A percentile compares a stretch with the other conserved stretches of the same genome.
Evolutionary conservation across 2,329 filamentous ascomycete genomes (phyloP).

Genomic region (Diaporthe helianthi): DNA sequence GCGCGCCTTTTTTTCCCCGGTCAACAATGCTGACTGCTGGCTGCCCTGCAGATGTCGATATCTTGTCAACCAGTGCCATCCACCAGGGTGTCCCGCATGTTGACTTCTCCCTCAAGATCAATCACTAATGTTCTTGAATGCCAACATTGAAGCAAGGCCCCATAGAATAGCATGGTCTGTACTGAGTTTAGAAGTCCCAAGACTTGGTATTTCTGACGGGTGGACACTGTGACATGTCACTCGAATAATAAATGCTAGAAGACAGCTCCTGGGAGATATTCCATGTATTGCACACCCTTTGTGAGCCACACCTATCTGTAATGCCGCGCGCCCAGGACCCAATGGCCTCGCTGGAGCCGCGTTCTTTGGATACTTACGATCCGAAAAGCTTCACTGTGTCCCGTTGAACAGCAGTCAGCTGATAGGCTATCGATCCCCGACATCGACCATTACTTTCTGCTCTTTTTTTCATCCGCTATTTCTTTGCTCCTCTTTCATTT

Average conservation of each 20-base stretch:
- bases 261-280: neutral
- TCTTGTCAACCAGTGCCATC: constrained; percentile 94
- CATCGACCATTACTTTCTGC: neutral
- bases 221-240: neutral
- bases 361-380: constrained; percentile 2
- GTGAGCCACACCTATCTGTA: constrained; percentile 21
- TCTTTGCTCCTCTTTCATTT: neutral
- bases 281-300: constrained; percentile 25
- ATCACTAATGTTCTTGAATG: constrained; percentile 45
- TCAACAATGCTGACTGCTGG: neutral
- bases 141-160: too few species aligned
- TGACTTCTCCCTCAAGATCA: constrained; percentile 94
- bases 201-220: neutral
- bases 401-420: constrained; percentile 15
- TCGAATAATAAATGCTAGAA: neutral
- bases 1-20: neutral
- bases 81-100: constrained; percentile 94
- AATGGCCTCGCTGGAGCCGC: constrained; percentile 8
- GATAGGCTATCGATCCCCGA: constrained; percentile 4
- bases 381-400: constrained; percentile 19
- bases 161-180: neutral
- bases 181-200: neutral
- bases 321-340: constrained; percentile 15
- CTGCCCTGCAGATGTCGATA: constrained; percentile 75
- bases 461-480: neutral